Base-by-base conservation (phyloP, 805 yeast genomes). In the Sugiyamaella smithiae region DNA sequence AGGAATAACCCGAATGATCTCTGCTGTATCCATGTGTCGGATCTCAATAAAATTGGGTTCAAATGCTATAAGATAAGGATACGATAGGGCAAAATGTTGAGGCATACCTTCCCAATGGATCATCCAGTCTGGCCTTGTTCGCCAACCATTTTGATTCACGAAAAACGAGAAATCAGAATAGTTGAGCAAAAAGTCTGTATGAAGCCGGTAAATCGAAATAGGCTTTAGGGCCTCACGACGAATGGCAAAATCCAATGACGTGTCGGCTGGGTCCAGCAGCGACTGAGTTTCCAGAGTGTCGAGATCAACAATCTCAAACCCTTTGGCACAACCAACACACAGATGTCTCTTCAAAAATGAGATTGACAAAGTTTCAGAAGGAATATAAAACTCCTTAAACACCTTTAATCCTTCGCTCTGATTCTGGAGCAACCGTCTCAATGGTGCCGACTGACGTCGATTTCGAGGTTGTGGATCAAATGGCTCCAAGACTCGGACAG, bases 101-200 rank as follows among this genome's bases (percentile, higher is more conserved):
- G 99, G 98, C 45, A 82, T 78, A 31, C 98, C 97, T 69, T 93
- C 98, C 99, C 99, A 93, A 63, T 85, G 82, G 45, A 93, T 84
- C 56, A 90, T 85, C 90, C 96, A 90, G 45, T 88, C 91, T 38
- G 93, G 88, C 54, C 90, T 81, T 16, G 95, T 84, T 58, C 97
- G 78, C 99, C 99, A 93, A 20, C 99, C 99, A 65, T 90, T 90
- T 51, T 85, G 78, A 62, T 93, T 90, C 58, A 93, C 95, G 67
- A 87, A 89, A 67, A 93, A 93, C 41, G 97, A 91, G 64, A 91
- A 89, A 63, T 89, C 97, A 3, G 95, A 81, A 65, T 91, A 93
- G 64, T 90, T 84, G 55, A 93, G 76, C 60, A 93, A 70, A 64
- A 91, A 93, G 69, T 90, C 93, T 47, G 84, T 81, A 50, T 91